These are phyloP conservation scores for Aspergillus versicolor DNA, from an alignment of 2,329 filamentous ascomycete species.

Conservation along the genomic window DNA sequence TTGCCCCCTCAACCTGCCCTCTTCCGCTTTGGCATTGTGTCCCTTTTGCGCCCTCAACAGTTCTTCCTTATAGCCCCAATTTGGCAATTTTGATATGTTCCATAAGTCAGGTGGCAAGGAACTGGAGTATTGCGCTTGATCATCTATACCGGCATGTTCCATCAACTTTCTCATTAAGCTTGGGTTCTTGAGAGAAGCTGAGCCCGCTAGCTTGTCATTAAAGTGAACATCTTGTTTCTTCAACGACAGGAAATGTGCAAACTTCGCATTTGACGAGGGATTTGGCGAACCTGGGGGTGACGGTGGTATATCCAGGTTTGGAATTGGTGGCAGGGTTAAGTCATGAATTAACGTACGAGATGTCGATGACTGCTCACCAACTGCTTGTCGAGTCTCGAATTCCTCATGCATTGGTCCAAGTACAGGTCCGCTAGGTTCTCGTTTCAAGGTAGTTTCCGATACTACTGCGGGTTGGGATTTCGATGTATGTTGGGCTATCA, in stretches of 20 bases:
- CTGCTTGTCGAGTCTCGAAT: slow-evolving; percentile 13
- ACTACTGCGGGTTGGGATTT: not conserved
- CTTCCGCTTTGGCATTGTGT: slow-evolving; percentile 33
- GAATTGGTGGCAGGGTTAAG: slow-evolving; percentile 53
- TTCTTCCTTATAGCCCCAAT: slow-evolving; percentile 49
- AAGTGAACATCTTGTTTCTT: slow-evolving; percentile 65
- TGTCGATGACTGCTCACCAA: slow-evolving; percentile 39
- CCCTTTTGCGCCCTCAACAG: slow-evolving; percentile 44
- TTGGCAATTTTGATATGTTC: slow-evolving; percentile 39
- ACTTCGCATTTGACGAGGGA: slow-evolving; percentile 53
- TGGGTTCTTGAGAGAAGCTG: slow-evolving; percentile 60
- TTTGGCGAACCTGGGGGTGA: slow-evolving; percentile 48
- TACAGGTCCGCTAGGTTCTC: slow-evolving; percentile 29
- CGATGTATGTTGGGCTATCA: slow-evolving; percentile 5
- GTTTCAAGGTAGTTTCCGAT: slow-evolving; percentile 5
- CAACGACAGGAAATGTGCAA: slow-evolving; percentile 59
- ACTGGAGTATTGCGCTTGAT: slow-evolving; percentile 55
- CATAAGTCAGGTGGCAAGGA: slow-evolving; percentile 45
- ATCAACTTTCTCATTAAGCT: slow-evolving; percentile 57
- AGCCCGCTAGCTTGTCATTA: slow-evolving; percentile 59
- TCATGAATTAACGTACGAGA: slow-evolving; percentile 54
- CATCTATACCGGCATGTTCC: slow-evolving; percentile 56
- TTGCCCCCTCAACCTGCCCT: slow-evolving; percentile 32
- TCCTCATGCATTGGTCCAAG: slow-evolving; percentile 37
- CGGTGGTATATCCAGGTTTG: slow-evolving; percentile 45